Base-by-base conservation (phyloP, 2,329 filamentous ascomycete species). In the Penicillium sp. region DNA sequence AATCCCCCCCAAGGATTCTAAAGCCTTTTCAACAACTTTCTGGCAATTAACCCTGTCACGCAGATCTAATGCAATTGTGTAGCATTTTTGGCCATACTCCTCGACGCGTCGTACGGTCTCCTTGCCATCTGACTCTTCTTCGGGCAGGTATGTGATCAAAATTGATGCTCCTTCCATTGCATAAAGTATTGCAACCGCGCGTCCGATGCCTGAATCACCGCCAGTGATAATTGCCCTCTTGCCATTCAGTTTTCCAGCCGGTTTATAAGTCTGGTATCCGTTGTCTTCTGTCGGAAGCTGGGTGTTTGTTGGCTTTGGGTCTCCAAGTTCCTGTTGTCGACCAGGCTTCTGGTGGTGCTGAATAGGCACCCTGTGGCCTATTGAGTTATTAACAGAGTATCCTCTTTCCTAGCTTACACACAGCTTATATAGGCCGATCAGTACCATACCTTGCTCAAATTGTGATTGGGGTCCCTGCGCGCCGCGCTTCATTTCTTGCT, bases 151-250 rank as follows among this genome's bases (percentile, higher is more conserved):
- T 2, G 83, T 84, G 61, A 94, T 91, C 50, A 89, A 79, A 43
- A 82, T 83, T 57, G 89, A 84, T 9, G 89, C 89, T 1, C 90
- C 90, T 73, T 94, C 90, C 81, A 91, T 87, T 26, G 90, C 90
- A 64, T 88, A 94, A 0, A 93, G 79, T 14, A 92, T 81, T 1
- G 90, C 89, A 1, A 87, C 84, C 0, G 90, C 86, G 28, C 89
- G 84, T 3, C 90, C 89, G 59, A 93, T 93, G 2, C 90, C 90
- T 7, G 84, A 87, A 72, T 93, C 90, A 3, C 90, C 90, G n/a
- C 90, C 89, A 0, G 90, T 93, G 65, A 93, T 93, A 48, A 94
- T 73, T 4, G 90, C 89, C 51, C 85, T 89, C 73, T 87, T 90
- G 56, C 85, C 89, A 61, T 83, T 73, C 4, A 94, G 82, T 75